Conservation (phyloP, 2,329 filamentous ascomycete genomes). For the Aspergillus terreus region DNA sequence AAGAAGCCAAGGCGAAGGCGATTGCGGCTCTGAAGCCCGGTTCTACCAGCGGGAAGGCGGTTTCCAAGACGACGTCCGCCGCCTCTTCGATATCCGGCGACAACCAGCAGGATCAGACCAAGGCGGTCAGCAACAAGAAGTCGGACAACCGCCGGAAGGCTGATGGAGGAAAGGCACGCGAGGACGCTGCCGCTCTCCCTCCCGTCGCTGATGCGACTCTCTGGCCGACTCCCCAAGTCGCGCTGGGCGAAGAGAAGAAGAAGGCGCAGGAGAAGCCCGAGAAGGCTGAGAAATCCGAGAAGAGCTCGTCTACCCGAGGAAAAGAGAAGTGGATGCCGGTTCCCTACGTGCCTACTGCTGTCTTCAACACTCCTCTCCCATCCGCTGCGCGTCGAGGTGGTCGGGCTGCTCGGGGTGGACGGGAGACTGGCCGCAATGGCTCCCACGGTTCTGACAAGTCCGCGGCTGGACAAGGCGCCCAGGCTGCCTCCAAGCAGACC, state of each 20-base stretch:
- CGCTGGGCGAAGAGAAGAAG: constrained; percentile 71
- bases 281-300: constrained; percentile 54
- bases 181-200: constrained; percentile 49
- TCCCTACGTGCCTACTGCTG: constrained; percentile 76
- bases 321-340: constrained; percentile 86
- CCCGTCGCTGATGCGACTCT: constrained; percentile 71
- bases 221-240: constrained; percentile 88
- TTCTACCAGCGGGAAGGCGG: constrained; percentile 17
- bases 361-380: constrained; percentile 76
- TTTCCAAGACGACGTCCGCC: constrained; percentile 23
- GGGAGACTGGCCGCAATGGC: constrained; percentile 47
- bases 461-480: constrained; percentile 23
- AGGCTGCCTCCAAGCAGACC: constrained; percentile 28
- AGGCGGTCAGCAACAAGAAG: constrained; percentile 40
- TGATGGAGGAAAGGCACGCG: constrained; percentile 40
- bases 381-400: constrained; percentile 51
- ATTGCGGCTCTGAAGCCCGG: constrained; percentile 25
- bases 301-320: constrained; percentile 55
- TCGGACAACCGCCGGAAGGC: constrained; percentile 30
- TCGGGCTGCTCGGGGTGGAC: constrained; percentile 53
- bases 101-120: constrained; percentile 38
- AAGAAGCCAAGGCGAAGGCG: constrained; percentile 49
- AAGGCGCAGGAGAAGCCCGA: constrained; percentile 60
- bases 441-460: constrained; percentile 37
- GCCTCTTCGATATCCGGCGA: constrained; percentile 30